phyloP scores from a whole-genome alignment of 257 asterid genomes.

The Ilex aquifolium region DNA sequence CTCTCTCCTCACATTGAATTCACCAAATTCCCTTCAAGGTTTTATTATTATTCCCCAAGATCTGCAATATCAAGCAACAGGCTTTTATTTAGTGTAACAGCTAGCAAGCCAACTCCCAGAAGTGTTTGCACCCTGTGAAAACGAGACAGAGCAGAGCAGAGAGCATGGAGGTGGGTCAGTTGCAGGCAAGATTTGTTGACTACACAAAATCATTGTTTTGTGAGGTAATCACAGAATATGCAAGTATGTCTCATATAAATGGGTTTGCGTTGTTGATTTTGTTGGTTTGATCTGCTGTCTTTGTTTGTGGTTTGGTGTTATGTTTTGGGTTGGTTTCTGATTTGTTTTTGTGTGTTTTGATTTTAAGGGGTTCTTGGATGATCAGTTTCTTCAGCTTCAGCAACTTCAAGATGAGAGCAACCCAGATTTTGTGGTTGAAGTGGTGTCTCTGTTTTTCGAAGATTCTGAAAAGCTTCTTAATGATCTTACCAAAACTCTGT shows the following conservation, averaged over 20 bases:
- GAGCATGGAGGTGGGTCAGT: conserved; percentile 52
- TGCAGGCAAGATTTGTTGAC: conserved; percentile 69
- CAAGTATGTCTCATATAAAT: conserved; percentile 30
- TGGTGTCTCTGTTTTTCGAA: conserved; percentile 77
- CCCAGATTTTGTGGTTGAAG: conserved; percentile 77
- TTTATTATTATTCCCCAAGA: conserved; percentile 28
- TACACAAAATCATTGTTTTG: conserved; percentile 8
- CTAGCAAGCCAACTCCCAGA: background rate
- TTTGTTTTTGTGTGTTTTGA: background rate
- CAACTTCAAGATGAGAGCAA: conserved; percentile 83
- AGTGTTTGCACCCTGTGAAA: too few species aligned
- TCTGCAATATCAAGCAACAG: conserved; percentile 18
- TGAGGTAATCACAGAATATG: background rate
- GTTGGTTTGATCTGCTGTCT: too few species aligned
- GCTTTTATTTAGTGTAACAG: conserved; percentile 8
- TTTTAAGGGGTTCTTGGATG: conserved; percentile 72
- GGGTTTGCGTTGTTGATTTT: too few species aligned
- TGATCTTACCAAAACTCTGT: conserved; percentile 69
- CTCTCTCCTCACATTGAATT: conserved; percentile 12
- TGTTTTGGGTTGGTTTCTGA: too few species aligned
- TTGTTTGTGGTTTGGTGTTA: too few species aligned
- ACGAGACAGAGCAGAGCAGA: too few species aligned
- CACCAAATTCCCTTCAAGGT: conserved; percentile 27
- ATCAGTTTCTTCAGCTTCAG: conserved; percentile 74
- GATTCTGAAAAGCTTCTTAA: conserved; percentile 75